These are phyloP conservation scores for Emmonsia crescens DNA, from an alignment of 2,329 filamentous ascomycete genomes.

Conservation along the genomic window DNA sequence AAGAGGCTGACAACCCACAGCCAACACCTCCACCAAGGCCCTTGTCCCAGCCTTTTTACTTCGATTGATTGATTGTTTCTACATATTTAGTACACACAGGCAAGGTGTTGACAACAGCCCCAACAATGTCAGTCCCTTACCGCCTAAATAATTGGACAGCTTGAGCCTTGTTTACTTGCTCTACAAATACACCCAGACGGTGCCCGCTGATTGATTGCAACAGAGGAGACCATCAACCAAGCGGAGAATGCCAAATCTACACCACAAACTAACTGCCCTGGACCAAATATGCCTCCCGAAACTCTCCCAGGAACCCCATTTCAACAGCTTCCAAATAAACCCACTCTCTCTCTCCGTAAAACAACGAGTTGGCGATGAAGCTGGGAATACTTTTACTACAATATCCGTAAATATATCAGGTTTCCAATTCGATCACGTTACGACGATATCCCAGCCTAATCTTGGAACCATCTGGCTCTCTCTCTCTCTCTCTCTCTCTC, in stretches of 20 bases:
- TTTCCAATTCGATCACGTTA: background rate
- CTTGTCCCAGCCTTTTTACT: background rate
- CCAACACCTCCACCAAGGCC: background rate
- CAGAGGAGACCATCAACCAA: background rate
- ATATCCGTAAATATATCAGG: background rate
- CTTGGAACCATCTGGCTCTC: background rate
- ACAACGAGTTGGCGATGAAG: background rate
- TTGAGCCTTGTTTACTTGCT: background rate
- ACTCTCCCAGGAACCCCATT: background rate
- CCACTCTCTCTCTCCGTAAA: background rate
- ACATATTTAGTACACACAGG: background rate
- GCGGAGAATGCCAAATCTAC: conserved; percentile 2
- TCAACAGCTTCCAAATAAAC: background rate
- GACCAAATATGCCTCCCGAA: background rate
- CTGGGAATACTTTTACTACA: background rate
- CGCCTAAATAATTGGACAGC: background rate
- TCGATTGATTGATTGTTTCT: background rate
- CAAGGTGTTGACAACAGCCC: too few species aligned
- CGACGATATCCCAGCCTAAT: background rate
- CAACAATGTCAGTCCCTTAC: background rate
- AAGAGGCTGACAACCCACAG: conserved; percentile 4
- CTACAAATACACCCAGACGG: background rate
- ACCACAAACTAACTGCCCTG: background rate
- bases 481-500: background rate
- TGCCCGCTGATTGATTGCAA: background rate